phyloP scores from a whole-genome alignment of 108 stramenopile genomes.

The Epipyxis sp. region DNA sequence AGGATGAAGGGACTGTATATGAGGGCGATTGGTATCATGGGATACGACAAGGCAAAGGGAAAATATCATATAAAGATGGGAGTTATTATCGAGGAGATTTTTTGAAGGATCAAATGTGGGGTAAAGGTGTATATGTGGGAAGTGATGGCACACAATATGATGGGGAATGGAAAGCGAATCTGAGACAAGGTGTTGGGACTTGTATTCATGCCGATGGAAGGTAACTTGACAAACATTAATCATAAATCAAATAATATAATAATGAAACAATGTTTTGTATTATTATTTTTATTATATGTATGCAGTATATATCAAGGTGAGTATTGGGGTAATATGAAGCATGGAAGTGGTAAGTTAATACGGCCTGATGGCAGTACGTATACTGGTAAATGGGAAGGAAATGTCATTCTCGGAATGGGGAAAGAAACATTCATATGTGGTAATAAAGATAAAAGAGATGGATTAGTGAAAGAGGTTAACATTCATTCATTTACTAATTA shows the following conservation, averaged over 20 bases:
- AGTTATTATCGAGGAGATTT: conserved; percentile 44
- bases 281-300: too few species aligned
- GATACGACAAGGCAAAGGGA: conserved; percentile 35
- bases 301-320: conserved; percentile 16
- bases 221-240: neutral
- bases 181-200: conserved; percentile 22
- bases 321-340: conserved; percentile 15
- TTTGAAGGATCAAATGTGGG: conserved; percentile 32
- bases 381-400: conserved; percentile 14
- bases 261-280: too few species aligned
- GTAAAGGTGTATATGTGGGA: conserved; percentile 34
- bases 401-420: neutral
- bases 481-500: neutral
- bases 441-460: neutral
- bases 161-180: conserved; percentile 16
- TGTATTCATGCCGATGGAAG: conserved; percentile 20
- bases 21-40: conserved; percentile 45
- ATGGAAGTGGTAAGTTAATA: conserved; percentile 16
- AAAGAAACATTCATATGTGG: neutral
- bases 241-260: too few species aligned
- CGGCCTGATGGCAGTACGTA: neutral
- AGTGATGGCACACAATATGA: conserved; percentile 42
- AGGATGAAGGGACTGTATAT: conserved; percentile 42
- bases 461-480: neutral
- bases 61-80: conserved; percentile 33